Evolutionary conservation across 495 filamentous ascomycete genomes (phyloP).

Genomic region (Parmelia sp.): DNA sequence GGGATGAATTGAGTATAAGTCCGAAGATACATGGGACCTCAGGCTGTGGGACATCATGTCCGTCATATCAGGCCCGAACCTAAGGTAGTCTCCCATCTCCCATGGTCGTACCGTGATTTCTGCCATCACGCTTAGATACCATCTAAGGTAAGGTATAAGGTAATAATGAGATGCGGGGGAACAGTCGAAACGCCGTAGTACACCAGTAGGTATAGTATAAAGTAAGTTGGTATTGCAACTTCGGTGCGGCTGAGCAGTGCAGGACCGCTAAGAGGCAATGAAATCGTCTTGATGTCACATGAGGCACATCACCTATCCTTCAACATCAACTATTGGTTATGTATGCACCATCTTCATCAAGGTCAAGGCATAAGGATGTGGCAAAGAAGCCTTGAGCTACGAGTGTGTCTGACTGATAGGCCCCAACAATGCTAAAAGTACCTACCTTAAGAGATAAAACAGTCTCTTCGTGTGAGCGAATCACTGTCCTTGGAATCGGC

Average conservation of each 20-base stretch:
- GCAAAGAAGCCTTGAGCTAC: too few species aligned
- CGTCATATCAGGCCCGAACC: not conserved
- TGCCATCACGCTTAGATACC: not conserved
- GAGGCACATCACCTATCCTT: not conserved
- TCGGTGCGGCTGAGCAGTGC: not conserved
- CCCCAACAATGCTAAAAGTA: too few species aligned
- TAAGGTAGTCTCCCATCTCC: too few species aligned
- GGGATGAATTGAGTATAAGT: not conserved
- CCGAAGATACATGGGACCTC: not conserved
- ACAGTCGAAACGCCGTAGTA: too few species aligned
- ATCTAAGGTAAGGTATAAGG: too few species aligned
- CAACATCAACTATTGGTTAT: not conserved
- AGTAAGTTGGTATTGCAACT: too few species aligned
- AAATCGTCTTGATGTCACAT: constrained; percentile 9
- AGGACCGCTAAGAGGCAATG: not conserved
- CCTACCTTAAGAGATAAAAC: too few species aligned
- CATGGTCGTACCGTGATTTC: not conserved
- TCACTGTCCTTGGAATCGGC: not conserved
- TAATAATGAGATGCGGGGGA: too few species aligned
- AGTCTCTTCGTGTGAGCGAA: too few species aligned
- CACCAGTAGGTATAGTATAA: too few species aligned
- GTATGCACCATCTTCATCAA: not conserved
- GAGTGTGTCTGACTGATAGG: too few species aligned
- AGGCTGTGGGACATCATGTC: not conserved
- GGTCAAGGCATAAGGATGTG: too few species aligned